These are phyloP conservation scores for Botrytis elliptica DNA, from an alignment of 2,329 filamentous ascomycete genomes.

Conservation along the genomic window DNA sequence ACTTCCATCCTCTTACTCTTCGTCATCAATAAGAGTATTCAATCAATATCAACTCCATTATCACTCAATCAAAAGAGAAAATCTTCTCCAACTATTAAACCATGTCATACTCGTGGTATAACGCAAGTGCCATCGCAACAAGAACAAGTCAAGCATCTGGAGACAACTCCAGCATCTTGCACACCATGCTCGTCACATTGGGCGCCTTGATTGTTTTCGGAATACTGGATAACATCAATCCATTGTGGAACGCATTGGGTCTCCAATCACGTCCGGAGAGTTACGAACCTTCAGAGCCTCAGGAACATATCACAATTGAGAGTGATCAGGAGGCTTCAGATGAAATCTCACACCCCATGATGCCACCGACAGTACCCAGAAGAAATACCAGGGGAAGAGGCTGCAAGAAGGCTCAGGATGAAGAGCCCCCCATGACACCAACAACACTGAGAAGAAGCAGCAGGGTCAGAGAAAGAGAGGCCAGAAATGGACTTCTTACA, in stretches of 20 bases:
- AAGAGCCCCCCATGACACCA: not conserved
- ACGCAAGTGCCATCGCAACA: not conserved
- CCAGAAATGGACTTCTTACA: fast-evolving
- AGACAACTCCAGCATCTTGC: not conserved
- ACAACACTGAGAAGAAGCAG: not conserved
- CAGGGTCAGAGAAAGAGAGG: fast-evolving
- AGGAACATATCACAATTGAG: not conserved
- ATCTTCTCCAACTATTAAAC: fast-evolving
- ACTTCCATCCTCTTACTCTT: not conserved
- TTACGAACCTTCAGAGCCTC: fast-evolving
- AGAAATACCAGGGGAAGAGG: fast-evolving
- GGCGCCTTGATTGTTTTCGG: not conserved
- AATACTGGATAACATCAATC: not conserved
- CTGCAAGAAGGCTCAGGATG: fast-evolving
- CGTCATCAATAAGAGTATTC: too few species aligned
- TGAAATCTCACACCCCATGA: fast-evolving
- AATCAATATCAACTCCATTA: too few species aligned
- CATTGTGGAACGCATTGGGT: fast-evolving
- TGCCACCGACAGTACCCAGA: not conserved
- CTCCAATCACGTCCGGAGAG: fast-evolving
- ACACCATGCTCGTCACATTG: fast-evolving
- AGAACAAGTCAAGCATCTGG: fast-evolving
- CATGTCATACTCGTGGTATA: not conserved
- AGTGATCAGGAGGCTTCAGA: fast-evolving
- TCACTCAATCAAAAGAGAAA: not conserved